Evolutionary conservation across 1,284 basidiomycete species (phyloP).

Genomic region (Ustilago esculenta): DNA sequence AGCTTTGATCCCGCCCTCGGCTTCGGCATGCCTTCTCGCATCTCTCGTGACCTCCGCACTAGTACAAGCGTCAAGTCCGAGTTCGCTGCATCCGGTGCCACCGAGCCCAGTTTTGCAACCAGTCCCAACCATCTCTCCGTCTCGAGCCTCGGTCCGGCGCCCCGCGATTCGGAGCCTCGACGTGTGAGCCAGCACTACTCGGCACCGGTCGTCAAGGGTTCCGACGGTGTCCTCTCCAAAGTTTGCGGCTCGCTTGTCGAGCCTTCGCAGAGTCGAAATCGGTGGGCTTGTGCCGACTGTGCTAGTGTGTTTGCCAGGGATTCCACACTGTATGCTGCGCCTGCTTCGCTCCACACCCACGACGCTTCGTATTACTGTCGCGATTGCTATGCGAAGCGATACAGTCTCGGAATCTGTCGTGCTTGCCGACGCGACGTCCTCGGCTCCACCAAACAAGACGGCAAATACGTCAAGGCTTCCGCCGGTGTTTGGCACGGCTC

Average conservation of each 20-base stretch:
- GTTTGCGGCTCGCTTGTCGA: conserved; percentile 56
- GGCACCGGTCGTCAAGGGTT: conserved; percentile 37
- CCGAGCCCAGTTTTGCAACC: background rate
- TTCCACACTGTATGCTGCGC: conserved; percentile 55
- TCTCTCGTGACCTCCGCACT: conserved; percentile 41
- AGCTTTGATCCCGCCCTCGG: conserved; percentile 25
- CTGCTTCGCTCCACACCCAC: conserved; percentile 9
- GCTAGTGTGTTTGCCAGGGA: conserved; percentile 49
- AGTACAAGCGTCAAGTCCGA: background rate
- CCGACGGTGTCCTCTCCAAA: conserved; percentile 54
- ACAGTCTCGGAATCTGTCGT: conserved; percentile 43
- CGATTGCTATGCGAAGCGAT: conserved; percentile 48
- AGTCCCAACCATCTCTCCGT: background rate
- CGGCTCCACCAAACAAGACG: conserved; percentile 57
- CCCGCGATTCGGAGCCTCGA: background rate
- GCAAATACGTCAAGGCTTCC: conserved; percentile 49
- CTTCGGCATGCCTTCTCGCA: conserved; percentile 51
- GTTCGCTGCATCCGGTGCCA: too few relatives aligned
- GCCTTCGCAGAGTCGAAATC: conserved; percentile 36
- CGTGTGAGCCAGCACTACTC: conserved; percentile 40
- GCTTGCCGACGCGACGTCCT: conserved; percentile 43
- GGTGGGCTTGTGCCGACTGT: conserved; percentile 55
- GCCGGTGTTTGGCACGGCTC: conserved; percentile 51
- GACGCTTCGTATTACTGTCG: conserved; percentile 44
- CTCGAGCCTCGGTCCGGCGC: background rate